Evolutionary conservation across 371 early-diverging fungal genomes (phyloP).

Genomic region (Mucor sp.): DNA sequence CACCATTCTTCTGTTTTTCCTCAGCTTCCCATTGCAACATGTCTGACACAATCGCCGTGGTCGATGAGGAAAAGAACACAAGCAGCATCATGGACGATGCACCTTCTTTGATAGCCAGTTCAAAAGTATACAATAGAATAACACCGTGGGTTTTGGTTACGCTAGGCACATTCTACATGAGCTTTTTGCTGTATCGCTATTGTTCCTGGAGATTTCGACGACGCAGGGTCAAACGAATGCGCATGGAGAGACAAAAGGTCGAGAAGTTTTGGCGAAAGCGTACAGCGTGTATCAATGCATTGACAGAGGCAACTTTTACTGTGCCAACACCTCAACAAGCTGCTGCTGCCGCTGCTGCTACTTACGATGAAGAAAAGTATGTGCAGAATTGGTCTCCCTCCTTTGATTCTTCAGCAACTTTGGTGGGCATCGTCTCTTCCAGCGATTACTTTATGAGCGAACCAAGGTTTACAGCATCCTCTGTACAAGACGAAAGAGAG

Average conservation of each 20-base stretch:
- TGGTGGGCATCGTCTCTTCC: neutral
- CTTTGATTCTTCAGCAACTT: slow-evolving; percentile 6
- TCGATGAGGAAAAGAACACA: neutral
- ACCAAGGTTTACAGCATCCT: neutral
- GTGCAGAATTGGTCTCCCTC: neutral
- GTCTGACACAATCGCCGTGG: neutral
- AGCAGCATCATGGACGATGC: neutral
- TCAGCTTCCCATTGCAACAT: neutral
- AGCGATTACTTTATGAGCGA: neutral
- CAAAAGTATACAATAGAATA: neutral
- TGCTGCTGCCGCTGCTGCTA: neutral
- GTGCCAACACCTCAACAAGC: neutral
- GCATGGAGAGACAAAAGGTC: neutral
- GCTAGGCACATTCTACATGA: neutral
- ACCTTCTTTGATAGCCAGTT: neutral
- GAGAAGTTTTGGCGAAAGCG: slow-evolving; percentile 4
- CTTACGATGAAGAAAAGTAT: neutral
- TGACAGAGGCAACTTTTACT: neutral
- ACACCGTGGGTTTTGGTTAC: neutral
- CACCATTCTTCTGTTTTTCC: neutral
- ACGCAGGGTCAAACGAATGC: neutral
- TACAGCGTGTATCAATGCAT: neutral
- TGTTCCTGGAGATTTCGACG: slow-evolving; percentile 1
- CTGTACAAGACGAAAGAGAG: neutral
- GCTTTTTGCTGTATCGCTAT: slow-evolving; percentile 3